Percentiles rank a stretch among this genome's conserved stretches.
These are phyloP conservation scores for Podospora pseudopauciseta DNA, from an alignment of 495 filamentous ascomycete genomes.

Conservation along the genomic window DNA sequence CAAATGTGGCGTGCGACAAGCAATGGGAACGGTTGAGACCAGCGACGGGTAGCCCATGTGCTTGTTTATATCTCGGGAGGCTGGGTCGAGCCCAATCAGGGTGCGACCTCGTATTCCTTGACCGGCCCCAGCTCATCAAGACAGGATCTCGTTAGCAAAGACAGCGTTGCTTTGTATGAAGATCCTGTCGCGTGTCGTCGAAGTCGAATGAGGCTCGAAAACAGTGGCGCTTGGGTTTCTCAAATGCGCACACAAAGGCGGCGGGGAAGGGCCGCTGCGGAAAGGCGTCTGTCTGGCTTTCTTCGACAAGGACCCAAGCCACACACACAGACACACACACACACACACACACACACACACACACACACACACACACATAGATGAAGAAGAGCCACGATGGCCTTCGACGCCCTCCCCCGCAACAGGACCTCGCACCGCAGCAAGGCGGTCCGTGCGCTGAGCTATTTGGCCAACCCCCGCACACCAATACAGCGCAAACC, in stretches of 20 bases:
- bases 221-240: background rate
- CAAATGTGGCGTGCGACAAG: background rate
- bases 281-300: conserved; percentile 1
- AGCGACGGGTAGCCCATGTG: background rate
- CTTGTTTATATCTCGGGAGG: background rate
- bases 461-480: background rate
- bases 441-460: background rate
- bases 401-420: background rate
- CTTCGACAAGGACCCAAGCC: background rate
- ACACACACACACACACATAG: too few species aligned
- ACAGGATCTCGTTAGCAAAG: background rate
- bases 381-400: background rate
- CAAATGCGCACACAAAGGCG: background rate
- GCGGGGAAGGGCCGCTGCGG: conserved; percentile 1
- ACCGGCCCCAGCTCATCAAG: background rate
- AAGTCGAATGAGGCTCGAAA: background rate
- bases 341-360: too few species aligned
- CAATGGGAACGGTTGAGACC: background rate
- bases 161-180: background rate
- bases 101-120: background rate
- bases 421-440: background rate
- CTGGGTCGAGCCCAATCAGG: background rate
- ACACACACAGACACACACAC: background rate
- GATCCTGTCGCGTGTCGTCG: background rate
- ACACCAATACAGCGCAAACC: background rate